Conservation (phyloP, 2,329 filamentous ascomycete species). For the Penicillium occitanis region DNA sequence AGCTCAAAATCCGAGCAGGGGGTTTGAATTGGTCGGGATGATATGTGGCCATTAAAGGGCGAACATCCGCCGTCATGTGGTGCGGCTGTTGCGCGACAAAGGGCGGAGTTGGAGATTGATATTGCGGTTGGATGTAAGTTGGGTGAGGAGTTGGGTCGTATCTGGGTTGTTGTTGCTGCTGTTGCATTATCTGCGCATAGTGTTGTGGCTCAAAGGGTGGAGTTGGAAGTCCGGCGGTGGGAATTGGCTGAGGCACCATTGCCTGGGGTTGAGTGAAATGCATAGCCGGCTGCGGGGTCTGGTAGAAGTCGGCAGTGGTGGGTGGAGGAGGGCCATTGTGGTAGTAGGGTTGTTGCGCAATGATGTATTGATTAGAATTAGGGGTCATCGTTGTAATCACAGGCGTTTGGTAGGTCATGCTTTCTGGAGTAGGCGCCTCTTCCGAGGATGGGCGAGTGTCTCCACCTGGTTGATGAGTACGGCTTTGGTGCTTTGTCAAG, state of each 20-base stretch:
- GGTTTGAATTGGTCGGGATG: slow-evolving; percentile 10
- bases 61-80: slow-evolving; percentile 4
- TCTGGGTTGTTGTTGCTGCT: slow-evolving; percentile 26
- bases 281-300: slow-evolving; percentile 30
- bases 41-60: slow-evolving; percentile 3
- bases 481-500: slow-evolving; percentile 43
- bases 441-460: slow-evolving; percentile 38
- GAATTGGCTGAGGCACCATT: slow-evolving; percentile 34
- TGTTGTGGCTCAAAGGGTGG: slow-evolving; percentile 28
- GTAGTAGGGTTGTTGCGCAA: slow-evolving; percentile 39
- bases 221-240: slow-evolving; percentile 28
- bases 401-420: slow-evolving; percentile 35
- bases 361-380: slow-evolving; percentile 35
- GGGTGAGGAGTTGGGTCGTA: slow-evolving; percentile 1
- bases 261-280: slow-evolving; percentile 34
- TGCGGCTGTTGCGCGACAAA: slow-evolving; percentile 18
- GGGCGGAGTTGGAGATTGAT: slow-evolving; percentile 6
- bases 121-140: slow-evolving; percentile 8
- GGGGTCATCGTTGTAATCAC: slow-evolving; percentile 33
- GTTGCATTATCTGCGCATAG: slow-evolving; percentile 36
- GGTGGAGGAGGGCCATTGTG: slow-evolving; percentile 34
- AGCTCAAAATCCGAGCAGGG: slow-evolving; percentile 10
- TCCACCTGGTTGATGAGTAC: slow-evolving; percentile 38
- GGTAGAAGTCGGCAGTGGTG: slow-evolving; percentile 37
- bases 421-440: slow-evolving; percentile 36